phyloP scores from a whole-genome alignment of 2,329 filamentous ascomycete species.

The Aulographum hederae region DNA sequence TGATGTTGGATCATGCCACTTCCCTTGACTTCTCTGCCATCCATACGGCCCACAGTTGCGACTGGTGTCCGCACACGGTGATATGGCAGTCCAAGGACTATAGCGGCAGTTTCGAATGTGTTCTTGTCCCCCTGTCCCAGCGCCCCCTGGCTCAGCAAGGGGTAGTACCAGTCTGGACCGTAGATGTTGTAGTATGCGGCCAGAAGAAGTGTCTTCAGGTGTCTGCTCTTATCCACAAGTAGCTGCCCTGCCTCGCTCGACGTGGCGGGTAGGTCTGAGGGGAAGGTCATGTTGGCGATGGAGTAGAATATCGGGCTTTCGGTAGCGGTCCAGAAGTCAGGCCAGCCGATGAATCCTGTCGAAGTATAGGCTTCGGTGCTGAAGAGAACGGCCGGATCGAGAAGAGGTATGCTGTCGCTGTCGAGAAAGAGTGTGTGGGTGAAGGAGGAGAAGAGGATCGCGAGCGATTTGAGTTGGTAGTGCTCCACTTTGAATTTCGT shows the following conservation, averaged over 20 bases:
- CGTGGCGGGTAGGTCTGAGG: constrained; percentile 14
- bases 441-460: constrained; percentile 31
- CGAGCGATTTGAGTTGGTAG: constrained; percentile 30
- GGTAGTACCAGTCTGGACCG: constrained; percentile 26
- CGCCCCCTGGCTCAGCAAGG: constrained; percentile 26
- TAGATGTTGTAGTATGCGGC: constrained; percentile 31
- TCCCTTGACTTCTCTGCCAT: constrained; percentile 4
- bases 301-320: constrained; percentile 19
- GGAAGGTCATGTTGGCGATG: constrained; percentile 17
- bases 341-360: constrained; percentile 26
- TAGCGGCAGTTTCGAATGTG: constrained; percentile 27
- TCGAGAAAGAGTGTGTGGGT: constrained; percentile 30
- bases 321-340: constrained; percentile 26
- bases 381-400: constrained; percentile 22
- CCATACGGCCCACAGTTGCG: constrained; percentile 1
- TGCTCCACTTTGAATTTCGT: constrained; percentile 15
- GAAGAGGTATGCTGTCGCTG: constrained; percentile 26
- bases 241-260: constrained; percentile 27
- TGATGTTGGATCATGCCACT: constrained; percentile 8
- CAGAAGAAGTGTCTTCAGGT: constrained; percentile 24
- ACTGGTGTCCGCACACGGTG: constrained; percentile 17
- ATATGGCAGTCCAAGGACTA: constrained; percentile 19
- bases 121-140: constrained; percentile 33
- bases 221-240: constrained; percentile 24
- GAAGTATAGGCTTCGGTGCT: constrained; percentile 20